A percentile compares a stretch with the other conserved stretches of the same genome.
Conservation (phyloP, 2,329 filamentous ascomycete genomes). For the Penicillium sp. region DNA sequence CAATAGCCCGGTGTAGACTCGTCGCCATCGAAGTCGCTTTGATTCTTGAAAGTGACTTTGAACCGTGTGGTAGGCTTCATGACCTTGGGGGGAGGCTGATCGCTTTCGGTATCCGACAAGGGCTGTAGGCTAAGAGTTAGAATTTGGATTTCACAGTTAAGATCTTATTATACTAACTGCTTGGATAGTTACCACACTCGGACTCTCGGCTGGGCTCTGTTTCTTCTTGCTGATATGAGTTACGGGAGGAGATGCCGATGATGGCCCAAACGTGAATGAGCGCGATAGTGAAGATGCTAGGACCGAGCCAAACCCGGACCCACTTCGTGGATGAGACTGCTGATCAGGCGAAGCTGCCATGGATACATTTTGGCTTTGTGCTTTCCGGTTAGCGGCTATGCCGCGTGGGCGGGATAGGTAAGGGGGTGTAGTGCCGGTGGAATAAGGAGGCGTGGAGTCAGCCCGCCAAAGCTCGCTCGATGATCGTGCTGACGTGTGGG, state of each 20-base stretch:
- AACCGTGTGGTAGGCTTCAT: slow-evolving; percentile 37
- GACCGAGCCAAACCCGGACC: slow-evolving; percentile 43
- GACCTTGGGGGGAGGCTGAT: slow-evolving; percentile 27
- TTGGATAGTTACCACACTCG: slow-evolving; percentile 27
- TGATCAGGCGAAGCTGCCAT: slow-evolving; percentile 45
- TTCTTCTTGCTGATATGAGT: slow-evolving; percentile 36
- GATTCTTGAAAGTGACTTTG: slow-evolving; percentile 56
- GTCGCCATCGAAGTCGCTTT: slow-evolving; percentile 56
- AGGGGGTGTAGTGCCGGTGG: slow-evolving; percentile 55
- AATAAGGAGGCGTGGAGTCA: slow-evolving; percentile 53
- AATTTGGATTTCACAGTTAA: slow-evolving; percentile 20
- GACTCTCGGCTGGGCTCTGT: slow-evolving; percentile 37
- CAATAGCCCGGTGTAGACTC: slow-evolving; percentile 43
- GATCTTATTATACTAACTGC: slow-evolving; percentile 29
- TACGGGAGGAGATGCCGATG: slow-evolving; percentile 44
- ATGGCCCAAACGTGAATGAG: slow-evolving; percentile 46
- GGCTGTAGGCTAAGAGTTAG: slow-evolving; percentile 24
- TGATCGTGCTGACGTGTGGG: slow-evolving; percentile 52
- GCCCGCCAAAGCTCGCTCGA: slow-evolving; percentile 52
- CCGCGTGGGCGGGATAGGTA: slow-evolving; percentile 42
- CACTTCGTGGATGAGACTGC: slow-evolving; percentile 38
- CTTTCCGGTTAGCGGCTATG: slow-evolving; percentile 42
- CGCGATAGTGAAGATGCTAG: slow-evolving; percentile 47
- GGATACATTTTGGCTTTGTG: slow-evolving; percentile 42
- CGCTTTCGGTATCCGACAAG: slow-evolving; percentile 41